Conservation (phyloP, 2,329 filamentous ascomycete species). For the Microdochium bolleyi region DNA sequence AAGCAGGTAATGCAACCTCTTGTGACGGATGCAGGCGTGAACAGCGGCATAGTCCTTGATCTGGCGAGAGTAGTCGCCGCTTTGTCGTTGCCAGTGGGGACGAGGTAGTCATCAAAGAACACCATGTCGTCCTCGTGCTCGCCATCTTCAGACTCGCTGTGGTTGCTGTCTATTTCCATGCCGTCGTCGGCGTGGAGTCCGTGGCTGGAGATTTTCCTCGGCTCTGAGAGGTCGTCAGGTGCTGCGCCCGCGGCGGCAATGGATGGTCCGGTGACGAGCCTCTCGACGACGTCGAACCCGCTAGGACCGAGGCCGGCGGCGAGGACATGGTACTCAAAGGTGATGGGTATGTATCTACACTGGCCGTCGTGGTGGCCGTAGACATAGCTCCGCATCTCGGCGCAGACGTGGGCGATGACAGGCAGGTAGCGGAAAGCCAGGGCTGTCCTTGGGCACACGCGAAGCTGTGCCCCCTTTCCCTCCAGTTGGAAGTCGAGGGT, state of each 20-base stretch:
- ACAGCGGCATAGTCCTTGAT: background rate
- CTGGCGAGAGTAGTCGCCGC: too few species aligned
- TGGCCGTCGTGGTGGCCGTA: background rate
- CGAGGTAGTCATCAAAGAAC: background rate
- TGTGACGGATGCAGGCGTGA: background rate
- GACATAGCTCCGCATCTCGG: background rate
- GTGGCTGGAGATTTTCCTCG: too few species aligned
- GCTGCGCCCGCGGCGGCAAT: background rate
- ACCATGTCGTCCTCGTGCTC: background rate
- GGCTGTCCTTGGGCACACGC: background rate
- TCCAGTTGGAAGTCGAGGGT: background rate
- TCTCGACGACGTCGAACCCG: background rate
- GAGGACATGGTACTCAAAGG: background rate
- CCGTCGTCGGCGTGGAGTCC: too few species aligned
- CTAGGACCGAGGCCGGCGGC: background rate
- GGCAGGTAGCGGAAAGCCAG: background rate
- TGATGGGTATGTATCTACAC: background rate
- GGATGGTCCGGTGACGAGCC: background rate
- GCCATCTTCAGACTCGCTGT: background rate
- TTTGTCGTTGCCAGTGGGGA: background rate
- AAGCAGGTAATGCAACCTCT: background rate
- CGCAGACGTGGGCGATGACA: background rate
- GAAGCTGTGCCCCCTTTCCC: background rate
- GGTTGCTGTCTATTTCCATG: background rate
- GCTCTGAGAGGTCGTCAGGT: background rate